Evolutionary conservation across 805 yeast species (phyloP).

Genomic region (Candida koratica): DNA sequence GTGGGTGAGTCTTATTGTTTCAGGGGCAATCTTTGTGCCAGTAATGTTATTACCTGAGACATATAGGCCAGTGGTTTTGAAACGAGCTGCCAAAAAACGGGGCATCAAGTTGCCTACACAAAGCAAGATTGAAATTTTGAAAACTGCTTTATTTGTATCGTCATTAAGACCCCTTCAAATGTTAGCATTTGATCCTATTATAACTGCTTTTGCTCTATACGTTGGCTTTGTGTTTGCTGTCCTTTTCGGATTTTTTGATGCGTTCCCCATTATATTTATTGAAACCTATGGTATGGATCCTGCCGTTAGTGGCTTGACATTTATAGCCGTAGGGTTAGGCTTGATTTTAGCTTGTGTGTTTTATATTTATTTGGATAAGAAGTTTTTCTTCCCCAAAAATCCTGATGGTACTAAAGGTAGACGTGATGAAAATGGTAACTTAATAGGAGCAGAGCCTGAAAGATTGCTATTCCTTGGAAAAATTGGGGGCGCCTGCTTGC

Average conservation of each 20-base stretch:
- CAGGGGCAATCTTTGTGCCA: constrained; percentile 53
- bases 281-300: constrained; percentile 56
- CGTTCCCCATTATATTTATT: constrained; percentile 68
- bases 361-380: constrained; percentile 49
- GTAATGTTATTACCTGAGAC: constrained; percentile 65
- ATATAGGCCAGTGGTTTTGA: constrained; percentile 63
- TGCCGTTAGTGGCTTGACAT: constrained; percentile 67
- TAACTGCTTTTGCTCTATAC: constrained; percentile 61
- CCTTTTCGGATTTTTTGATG: constrained; percentile 75
- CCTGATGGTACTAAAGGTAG: constrained; percentile 57
- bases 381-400: constrained; percentile 50
- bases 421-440: constrained; percentile 55
- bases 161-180: constrained; percentile 62
- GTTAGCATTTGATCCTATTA: constrained; percentile 73
- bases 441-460: constrained; percentile 57
- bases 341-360: constrained; percentile 51
- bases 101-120: constrained; percentile 44
- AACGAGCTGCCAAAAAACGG: constrained; percentile 56
- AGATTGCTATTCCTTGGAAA: constrained; percentile 55
- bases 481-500: constrained; percentile 63
- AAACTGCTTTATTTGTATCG: constrained; percentile 46
- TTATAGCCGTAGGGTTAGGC: constrained; percentile 70
- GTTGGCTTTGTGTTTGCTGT: constrained; percentile 76
- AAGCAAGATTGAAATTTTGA: constrained; percentile 37
- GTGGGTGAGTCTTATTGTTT: constrained; percentile 69